Base-by-base conservation (phyloP, 306 rosid species). In the Malus asiatica region DNA sequence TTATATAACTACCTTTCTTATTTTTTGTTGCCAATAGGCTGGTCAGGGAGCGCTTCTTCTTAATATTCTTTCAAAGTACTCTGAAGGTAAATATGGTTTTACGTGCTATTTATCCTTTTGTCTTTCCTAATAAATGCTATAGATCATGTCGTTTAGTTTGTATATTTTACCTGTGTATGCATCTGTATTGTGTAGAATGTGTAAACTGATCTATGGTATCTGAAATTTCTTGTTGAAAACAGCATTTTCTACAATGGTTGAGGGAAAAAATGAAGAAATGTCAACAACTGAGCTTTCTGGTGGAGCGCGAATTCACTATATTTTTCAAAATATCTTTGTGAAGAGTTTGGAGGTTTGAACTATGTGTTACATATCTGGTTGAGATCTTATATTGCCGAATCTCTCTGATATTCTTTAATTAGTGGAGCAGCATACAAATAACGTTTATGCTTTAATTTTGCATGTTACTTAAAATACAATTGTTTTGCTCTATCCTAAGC, bases 201-300 rank as follows among this genome's bases (percentile, higher is more conserved):
- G 14, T 44, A 44, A 55, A 64, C 74, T 67, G 61, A 46, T 53
- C 65, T 58, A 76, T 53, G 71, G 30, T 66, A 55, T 79, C 29
- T 8, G 23, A 27, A 69, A 38, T 82, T 59, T 77, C 5, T 52
- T 67, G 73, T 70, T 83, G 44, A 64, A 77, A 82, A 84, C 88
- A 96, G 99, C 98, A 76, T 96, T 96, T 84, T 89, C 97, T 73
- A 88, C 99, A 59, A 90, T 90, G 89, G 90, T 96, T 55, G 99
- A 96, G 77, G 99, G 99, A 74, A 96, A 89, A 85, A 96, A 92
- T 81, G 97, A 90, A 86, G 97, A 92, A 89, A 92, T 96, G 99
- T 88, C 96, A 20, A 96, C 99, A 63, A 82, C 93, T 60, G 98
- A 92, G 86, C 84, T 96, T 66, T 89, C 97, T 69, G 99, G 98